A percentile compares a stretch with the other conserved stretches of the same genome.
Evolutionary conservation across 305 asterid genomes (phyloP).

Genomic region (Fraxinus platypoda): DNA sequence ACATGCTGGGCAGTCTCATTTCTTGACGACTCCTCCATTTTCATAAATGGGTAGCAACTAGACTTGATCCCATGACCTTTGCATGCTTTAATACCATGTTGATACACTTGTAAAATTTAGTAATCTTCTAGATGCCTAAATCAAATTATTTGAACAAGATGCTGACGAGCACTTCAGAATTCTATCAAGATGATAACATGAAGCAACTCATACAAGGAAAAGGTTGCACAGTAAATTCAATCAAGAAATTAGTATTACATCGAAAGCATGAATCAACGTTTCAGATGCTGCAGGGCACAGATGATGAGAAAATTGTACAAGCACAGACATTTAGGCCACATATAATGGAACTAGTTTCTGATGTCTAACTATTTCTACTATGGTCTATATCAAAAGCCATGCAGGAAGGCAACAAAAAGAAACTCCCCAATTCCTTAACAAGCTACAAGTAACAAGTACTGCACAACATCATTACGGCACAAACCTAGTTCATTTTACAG

Average conservation of each 20-base stretch:
- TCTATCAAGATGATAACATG: not conserved
- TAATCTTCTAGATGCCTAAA: not conserved
- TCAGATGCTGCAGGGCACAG: not conserved
- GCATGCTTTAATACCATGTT: not conserved
- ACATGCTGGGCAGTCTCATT: not conserved
- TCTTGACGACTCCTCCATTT: not conserved
- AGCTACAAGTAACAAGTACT: not conserved
- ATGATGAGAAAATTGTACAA: not conserved
- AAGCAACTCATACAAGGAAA: not conserved
- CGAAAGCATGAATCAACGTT: not conserved
- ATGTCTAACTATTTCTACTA: not conserved
- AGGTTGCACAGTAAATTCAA: not conserved
- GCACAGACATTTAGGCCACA: not conserved
- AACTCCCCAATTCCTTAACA: not conserved
- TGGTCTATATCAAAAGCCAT: not conserved
- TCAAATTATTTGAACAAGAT: not conserved
- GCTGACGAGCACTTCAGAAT: not conserved
- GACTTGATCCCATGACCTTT: conserved; percentile 46
- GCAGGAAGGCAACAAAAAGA: not conserved
- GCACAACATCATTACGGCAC: not conserved
- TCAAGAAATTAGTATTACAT: not conserved
- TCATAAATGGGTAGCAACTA: conserved; percentile 21
- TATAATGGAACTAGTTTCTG: not conserved
- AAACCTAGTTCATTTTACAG: not conserved
- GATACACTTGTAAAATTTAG: not conserved